Base-by-base conservation (phyloP, 306 rosid genomes). In the Castanopsis chinensis region DNA sequence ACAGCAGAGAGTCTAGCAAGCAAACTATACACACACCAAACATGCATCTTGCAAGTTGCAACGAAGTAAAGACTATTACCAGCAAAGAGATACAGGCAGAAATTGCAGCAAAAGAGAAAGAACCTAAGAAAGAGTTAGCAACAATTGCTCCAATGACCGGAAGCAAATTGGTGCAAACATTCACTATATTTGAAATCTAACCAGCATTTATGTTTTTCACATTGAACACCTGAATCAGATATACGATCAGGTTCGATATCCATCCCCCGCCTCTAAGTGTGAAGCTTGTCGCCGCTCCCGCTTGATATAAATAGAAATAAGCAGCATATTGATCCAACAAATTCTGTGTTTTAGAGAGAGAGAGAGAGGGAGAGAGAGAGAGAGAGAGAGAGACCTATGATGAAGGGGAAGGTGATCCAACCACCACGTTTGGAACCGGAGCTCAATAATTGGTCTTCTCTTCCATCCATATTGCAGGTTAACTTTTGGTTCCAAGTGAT, bases 111-210 rank as follows among this genome's bases (percentile, higher is more conserved):
- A 90, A 87, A 7, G 83, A 58, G 79, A 85, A 88, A 52, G 88
- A 85, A 41, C 88, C 87, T 1, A 73, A 64, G 81, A 85, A 85
- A 58, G 92, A 81, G 81, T 88, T 83, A 3, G 91, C 90, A 3
- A 90, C n/a, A 37, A 90, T 45, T 14, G 92, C 90, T 2, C 79
- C 89, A 73, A 85, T 1, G 67, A 90, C 11, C 4, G 94, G 92
- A 52, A 85, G 76, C 0, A 91, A 64, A 61, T 0, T 20, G 1
- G 69, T 13, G 82, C 81, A 80, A 59, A 92, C 91, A 21, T 10
- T 69, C 4, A 72, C 57, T 1, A 87, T 57, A 35, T 88, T 86
- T 25, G 65, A 32, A 78, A 88, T 74, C 81, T 86, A 88, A 52
- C 87, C 80, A 56, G 88, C 89, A 20, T 33, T 78, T 28, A 91